These are phyloP conservation scores for Podaxis pistillaris DNA, from an alignment of 768 basidiomycete species.

Conservation along the genomic window DNA sequence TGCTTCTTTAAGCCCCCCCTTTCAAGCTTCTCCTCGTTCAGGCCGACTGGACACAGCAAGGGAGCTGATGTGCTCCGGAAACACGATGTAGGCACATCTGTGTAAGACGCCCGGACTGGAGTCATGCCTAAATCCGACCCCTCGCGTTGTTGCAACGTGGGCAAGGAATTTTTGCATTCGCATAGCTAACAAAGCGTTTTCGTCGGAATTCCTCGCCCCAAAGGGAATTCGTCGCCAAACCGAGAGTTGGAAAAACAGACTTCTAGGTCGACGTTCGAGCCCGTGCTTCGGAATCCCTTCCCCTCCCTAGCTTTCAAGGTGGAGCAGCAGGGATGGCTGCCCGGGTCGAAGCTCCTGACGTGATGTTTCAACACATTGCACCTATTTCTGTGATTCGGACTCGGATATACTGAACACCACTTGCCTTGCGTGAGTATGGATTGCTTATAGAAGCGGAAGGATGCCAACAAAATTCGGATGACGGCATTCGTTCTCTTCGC, in stretches of 20 bases:
- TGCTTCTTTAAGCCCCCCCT: not conserved
- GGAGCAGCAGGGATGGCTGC: not conserved
- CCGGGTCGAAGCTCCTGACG: not conserved
- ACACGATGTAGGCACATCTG: not conserved
- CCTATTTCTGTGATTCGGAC: not conserved
- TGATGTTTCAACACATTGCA: not conserved
- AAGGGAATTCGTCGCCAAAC: not conserved
- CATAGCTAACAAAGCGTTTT: conserved; percentile 3
- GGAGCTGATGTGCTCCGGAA: not conserved
- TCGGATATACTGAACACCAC: conserved; percentile 3
- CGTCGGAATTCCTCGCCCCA: conserved; percentile 1
- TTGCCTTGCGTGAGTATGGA: not conserved
- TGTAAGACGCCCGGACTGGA: not conserved
- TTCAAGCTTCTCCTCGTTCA: not conserved
- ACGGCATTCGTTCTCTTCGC: not conserved
- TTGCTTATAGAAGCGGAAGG: not conserved
- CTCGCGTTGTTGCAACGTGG: conserved; percentile 9
- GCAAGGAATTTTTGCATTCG: not conserved
- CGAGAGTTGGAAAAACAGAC: not conserved
- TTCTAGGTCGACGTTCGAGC: not conserved
- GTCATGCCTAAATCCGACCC: not conserved
- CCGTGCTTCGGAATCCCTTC: not conserved
- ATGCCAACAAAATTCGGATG: not conserved
- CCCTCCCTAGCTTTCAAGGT: not conserved
- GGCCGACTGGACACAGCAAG: not conserved